Evolutionary conservation across 345 rosid species (phyloP).

Genomic region (Litchi chinensis): DNA sequence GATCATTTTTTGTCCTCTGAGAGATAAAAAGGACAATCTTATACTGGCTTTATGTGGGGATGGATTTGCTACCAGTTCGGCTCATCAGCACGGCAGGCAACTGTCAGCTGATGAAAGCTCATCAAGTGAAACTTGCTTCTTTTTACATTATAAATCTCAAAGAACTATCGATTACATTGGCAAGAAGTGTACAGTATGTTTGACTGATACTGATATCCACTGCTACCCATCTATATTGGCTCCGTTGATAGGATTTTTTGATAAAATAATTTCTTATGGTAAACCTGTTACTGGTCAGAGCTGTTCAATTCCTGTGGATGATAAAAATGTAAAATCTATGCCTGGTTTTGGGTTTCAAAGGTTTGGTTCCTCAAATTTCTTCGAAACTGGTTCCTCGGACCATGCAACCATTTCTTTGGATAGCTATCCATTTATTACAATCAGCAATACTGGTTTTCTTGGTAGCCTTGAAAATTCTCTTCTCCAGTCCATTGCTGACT

Average conservation of each 20-base stretch:
- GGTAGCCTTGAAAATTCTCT: conserved; percentile 57
- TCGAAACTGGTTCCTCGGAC: conserved; percentile 48
- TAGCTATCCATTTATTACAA: conserved; percentile 67
- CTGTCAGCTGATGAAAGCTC: conserved; percentile 22
- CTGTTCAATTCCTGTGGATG: conserved; percentile 27
- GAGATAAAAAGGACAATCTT: conserved; percentile 39
- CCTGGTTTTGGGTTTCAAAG: conserved; percentile 49
- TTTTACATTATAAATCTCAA: conserved; percentile 55
- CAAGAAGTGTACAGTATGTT: conserved; percentile 45
- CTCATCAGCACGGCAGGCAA: conserved; percentile 35
- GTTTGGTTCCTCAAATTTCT: conserved; percentile 79
- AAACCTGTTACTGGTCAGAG: conserved; percentile 29
- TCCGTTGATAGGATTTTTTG: conserved; percentile 51
- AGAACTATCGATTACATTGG: conserved; percentile 30
- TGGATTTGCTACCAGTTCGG: conserved; percentile 33
- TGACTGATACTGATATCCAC: conserved; percentile 77
- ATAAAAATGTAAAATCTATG: conserved; percentile 31
- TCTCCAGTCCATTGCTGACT: conserved; percentile 48
- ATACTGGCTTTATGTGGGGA: conserved; percentile 58
- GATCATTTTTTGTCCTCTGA: conserved; percentile 42
- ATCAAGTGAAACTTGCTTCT: conserved; percentile 47
- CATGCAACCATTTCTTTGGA: conserved; percentile 60
- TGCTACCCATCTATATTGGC: conserved; percentile 70
- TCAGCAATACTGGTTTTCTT: conserved; percentile 51
- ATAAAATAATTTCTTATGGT: conserved; percentile 48